Base-by-base conservation (phyloP, 139 green algal species). In the Desmodesmus armatus region DNA sequence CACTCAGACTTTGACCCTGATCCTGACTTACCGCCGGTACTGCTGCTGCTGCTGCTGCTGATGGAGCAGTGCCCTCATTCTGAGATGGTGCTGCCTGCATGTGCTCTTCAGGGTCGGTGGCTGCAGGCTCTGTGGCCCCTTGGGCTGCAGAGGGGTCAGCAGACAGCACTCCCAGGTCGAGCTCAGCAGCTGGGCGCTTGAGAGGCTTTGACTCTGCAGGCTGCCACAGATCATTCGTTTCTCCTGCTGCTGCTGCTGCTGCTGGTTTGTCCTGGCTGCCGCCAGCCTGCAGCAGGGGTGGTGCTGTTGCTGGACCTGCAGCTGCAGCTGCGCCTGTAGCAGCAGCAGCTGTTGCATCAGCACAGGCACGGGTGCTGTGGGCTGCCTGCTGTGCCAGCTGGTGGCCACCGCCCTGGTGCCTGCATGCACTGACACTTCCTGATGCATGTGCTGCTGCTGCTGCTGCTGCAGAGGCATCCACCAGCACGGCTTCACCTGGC, bases 371-470 rank as follows among this genome's bases (percentile, higher is more conserved):
- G 17, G 47, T n/a, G n/a, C n/a, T n/a, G n/a, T n/a, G n/a, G n/a
- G n/a, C n/a, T 58, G 47, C 13, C 47, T 58, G 47, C 47, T 23
- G 47, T 15, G 17, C 13, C 47, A 58, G 47, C 13, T 23, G 47
- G 47, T 58, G 47, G 47, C 47, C 47, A 58, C 47, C 13, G 47
- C 47, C 17, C 47, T 58, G 47, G 2, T 66, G 58, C n/a, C 58
- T 66, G 58, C 58, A n/a, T n/a, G n/a, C n/a, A n/a, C n/a, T n/a
- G n/a, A 58, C 47, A 58, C 47, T 58, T 58, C 47, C 47, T 58
- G 47, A 13, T 58, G 47, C 58, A 9, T 7, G 0, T 35, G 58
- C 19, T 35, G 15, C 58, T 37, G 58, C 60, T 40, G 60, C 60
- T 69, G 60, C 60, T 40, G 60, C 60, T 69, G n/a, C 60, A 69